Conservation (phyloP, 345 rosid species). For the Nephelium lappaceum region DNA sequence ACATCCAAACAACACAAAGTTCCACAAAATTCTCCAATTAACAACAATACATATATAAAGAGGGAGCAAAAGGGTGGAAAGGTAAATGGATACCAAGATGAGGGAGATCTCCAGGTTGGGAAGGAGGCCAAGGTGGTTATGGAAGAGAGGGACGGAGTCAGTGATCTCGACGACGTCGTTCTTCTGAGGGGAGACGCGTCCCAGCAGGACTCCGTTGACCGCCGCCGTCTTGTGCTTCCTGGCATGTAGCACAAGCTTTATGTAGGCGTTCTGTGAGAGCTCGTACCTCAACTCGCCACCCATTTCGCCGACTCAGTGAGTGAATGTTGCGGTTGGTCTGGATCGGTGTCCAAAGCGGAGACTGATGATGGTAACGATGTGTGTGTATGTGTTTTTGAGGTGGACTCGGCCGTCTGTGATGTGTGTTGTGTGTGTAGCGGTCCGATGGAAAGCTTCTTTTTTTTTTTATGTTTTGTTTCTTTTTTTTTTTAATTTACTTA, state of each 20-base stretch:
- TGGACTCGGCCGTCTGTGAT: background rate
- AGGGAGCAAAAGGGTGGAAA: background rate
- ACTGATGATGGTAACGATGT: background rate
- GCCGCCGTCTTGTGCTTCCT: conserved; percentile 76
- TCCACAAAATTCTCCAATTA: background rate
- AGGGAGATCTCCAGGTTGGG: conserved; percentile 97
- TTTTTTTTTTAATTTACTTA: background rate
- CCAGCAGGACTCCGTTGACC: conserved; percentile 87
- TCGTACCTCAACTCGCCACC: conserved; percentile 68
- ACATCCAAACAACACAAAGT: background rate
- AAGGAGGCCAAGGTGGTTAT: conserved; percentile 80
- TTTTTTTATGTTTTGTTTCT: background rate
- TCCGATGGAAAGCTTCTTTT: background rate
- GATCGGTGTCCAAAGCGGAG: background rate
- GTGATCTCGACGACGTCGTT: conserved; percentile 63
- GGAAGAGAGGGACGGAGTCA: conserved; percentile 93
- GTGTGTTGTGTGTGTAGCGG: background rate
- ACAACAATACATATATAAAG: background rate
- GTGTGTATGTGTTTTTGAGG: background rate
- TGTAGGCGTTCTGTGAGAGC: conserved; percentile 83
- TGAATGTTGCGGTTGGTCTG: background rate
- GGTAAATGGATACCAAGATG: conserved; percentile 64
- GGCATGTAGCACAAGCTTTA: conserved; percentile 84
- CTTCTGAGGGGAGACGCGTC: conserved; percentile 52
- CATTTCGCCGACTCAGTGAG: conserved; percentile 5